Evolutionary conservation across 2,329 filamentous ascomycete genomes (phyloP), one percentile per base, ranked within the genome.

Genomic region (Fonsecaea pedrosoi): DNA sequence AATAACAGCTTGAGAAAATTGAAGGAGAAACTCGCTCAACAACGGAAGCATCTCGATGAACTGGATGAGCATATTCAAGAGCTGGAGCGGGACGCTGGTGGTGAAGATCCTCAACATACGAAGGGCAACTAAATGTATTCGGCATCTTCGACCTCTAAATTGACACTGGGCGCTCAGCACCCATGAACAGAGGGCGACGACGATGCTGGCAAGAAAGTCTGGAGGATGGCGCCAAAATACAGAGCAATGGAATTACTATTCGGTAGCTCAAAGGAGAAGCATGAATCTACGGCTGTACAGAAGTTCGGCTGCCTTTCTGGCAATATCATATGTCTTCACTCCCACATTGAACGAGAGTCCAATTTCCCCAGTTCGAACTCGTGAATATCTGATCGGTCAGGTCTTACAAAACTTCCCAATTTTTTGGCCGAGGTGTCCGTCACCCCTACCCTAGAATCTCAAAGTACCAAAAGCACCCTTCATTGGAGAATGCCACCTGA

Each of bases 31-130:
- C 86, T 97, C 72, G 76, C 80, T 70, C 88, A 92, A 80, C 92
- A 97, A 84, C 88, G 92, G 79, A 82, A 88, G 73, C 92, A 96
- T 83, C 87, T 97, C 72, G 85, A 94, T 77, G 90, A 94, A 78
- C 88, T 97, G 70, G 89, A 92, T 75, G 86, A 90, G 76, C 91
- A 96, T 86, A 93, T 97, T 92, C 89, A 95, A 75, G 89, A 92
- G 72, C 84, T 95, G 75, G 92, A 90, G 79, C 89, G 86, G 81
- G 83, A 87, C 81, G 87, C 87, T 71, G 89, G 89, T 77, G 89
- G 89, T 77, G 89, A 92, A 82, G 60, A 61, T 18, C 59, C 48
- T 34, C 59, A 61, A 30, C 45, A 61, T 18, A 54, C 37, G 32
- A 48, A 48, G 35, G 59, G 35, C 34, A 54, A 69, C 32, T 67